phyloP scores from a whole-genome alignment of 192 early-diverging fungal genomes.

The Oehlia diaphana region DNA sequence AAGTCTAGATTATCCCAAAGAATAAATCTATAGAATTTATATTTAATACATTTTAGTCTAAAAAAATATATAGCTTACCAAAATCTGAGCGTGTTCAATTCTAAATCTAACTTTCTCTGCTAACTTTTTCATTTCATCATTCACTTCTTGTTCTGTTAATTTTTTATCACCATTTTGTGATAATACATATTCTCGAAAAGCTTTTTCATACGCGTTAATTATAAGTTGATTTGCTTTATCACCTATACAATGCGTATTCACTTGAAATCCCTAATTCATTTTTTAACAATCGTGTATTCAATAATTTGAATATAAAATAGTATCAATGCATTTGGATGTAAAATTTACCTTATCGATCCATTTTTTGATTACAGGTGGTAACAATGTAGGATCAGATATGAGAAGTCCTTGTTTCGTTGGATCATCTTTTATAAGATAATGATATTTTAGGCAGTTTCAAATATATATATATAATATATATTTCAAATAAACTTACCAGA shows the following conservation, averaged over 20 bases:
- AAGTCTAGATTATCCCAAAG: slow-evolving; percentile 27
- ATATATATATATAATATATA: too few relatives aligned
- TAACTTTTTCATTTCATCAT: slow-evolving; percentile 1
- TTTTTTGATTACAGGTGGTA: slow-evolving; percentile 18
- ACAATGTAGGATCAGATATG: slow-evolving; percentile 26
- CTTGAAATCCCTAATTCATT: slow-evolving; percentile 50
- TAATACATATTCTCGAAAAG: slow-evolving; percentile 16
- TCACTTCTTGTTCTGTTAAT: neutral
- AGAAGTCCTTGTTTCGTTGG: slow-evolving; percentile 44
- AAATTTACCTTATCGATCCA: slow-evolving; percentile 27
- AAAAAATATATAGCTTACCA: slow-evolving; percentile 33
- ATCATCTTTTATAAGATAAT: slow-evolving; percentile 34
- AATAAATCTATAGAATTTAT: too few relatives aligned
- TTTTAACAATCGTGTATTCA: neutral
- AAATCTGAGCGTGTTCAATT: slow-evolving; percentile 61
- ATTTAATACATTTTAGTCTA: too few relatives aligned
- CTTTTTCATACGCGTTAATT: slow-evolving; percentile 49
- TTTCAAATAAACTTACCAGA: slow-evolving; percentile 21
- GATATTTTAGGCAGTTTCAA: neutral
- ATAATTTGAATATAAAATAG: too few relatives aligned
- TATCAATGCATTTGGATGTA: too few relatives aligned
- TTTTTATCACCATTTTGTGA: slow-evolving; percentile 2
- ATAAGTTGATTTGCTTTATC: slow-evolving; percentile 54
- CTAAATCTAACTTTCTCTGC: slow-evolving; percentile 36
- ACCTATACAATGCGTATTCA: slow-evolving; percentile 57